Evolutionary conservation across 2,329 filamentous ascomycete genomes (phyloP), one percentile per base, ranked within the genome.

Genomic region (Sarocladium kiliense): DNA sequence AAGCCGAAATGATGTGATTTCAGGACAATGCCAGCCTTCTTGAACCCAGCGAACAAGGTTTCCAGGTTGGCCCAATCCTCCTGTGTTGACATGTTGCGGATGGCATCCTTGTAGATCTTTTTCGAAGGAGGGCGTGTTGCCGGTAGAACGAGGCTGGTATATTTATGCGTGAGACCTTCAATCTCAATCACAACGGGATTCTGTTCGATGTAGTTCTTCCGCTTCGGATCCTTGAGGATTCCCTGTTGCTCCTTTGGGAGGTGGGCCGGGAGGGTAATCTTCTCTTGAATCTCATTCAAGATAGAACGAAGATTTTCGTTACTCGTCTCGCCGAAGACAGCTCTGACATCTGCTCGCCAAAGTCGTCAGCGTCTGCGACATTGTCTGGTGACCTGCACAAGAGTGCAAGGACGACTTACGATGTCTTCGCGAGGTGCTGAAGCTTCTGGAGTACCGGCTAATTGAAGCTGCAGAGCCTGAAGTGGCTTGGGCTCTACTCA

Each of bases 201-300:
- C 34, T 72, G 68, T 57, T 77, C 69, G 39, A 87, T 76, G 57
- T 68, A 68, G 59, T 75, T 69, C 59, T 73, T 70, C 66, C 76
- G 72, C 58, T 74, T 75, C 14, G 64, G 59, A 41, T 51, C 19
- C 69, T 76, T 78, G 61, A 88, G 68, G 57, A 79, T 74, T 60
- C 77, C 73, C 61, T 74, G 78, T 69, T 87, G 79, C 53, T 71
- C 68, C 26, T 65, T 56, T 21, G 77, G 74, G 26, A 89, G 79
- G 64, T 84, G 80, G 30, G 76, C 69, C n/a, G 84, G 84, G 41
- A 88, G 69, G 65, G 88, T 79, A 66, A 85, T 76, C 61, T 79
- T 79, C 45, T 76, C 69, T 59, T 84, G 81, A 64, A 87, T 76
- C 21, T 63, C 68, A 39, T 68, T 65, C 58, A 88, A 77, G 30